These are phyloP conservation scores for Meyerozyma carpophila DNA, from an alignment of 1,139 yeast genomes.

Conservation along the genomic window DNA sequence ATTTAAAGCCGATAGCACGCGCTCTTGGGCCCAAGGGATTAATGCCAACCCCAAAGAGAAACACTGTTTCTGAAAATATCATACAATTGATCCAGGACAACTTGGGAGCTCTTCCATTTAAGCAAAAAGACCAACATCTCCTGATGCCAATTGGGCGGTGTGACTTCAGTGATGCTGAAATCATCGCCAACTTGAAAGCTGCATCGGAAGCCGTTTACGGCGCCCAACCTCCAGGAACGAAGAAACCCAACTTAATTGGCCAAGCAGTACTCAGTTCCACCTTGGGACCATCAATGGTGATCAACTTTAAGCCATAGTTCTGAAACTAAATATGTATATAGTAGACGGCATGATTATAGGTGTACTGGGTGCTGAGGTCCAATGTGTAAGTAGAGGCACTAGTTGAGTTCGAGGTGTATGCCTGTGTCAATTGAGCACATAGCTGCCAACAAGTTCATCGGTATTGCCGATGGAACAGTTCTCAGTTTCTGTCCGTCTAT, in stretches of 20 bases:
- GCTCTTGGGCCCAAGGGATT: constrained; percentile 83
- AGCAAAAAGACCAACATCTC: constrained; percentile 59
- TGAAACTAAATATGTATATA: neutral
- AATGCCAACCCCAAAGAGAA: constrained; percentile 83
- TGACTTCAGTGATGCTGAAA: constrained; percentile 71
- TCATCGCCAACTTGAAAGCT: constrained; percentile 65
- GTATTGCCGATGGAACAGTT: constrained; percentile 36
- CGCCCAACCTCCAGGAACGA: constrained; percentile 53
- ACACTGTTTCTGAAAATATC: constrained; percentile 76
- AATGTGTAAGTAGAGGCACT: neutral
- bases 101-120: constrained; percentile 66
- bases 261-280: constrained; percentile 67
- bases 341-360: neutral
- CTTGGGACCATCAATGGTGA: constrained; percentile 75
- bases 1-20: constrained; percentile 64
- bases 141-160: constrained; percentile 75
- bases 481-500: constrained; percentile 54
- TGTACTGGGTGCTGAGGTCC: neutral
- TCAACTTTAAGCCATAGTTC: constrained; percentile 36
- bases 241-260: constrained; percentile 68
- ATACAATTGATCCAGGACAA: constrained; percentile 45
- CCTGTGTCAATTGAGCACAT: neutral
- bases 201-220: constrained; percentile 61
- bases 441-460: constrained; percentile 23
- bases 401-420: neutral